Evolutionary conservation across 2,329 filamentous ascomycete species (phyloP).

Genomic region (Exutisphaerella laricina): DNA sequence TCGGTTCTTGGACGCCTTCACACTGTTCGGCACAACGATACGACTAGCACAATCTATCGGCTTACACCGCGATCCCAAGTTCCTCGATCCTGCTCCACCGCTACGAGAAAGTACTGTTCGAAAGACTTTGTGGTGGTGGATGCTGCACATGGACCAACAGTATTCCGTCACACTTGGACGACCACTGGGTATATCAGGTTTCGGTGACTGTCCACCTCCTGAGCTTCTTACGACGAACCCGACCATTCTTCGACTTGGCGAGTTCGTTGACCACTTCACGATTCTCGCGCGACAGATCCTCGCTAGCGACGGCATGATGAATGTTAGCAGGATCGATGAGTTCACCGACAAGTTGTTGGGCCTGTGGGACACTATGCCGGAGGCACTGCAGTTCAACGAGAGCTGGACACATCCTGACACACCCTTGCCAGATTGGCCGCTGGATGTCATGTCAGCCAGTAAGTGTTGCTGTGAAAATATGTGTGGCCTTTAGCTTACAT

Average conservation of each 20-base stretch:
- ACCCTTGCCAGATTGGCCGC: constrained; percentile 43
- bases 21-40: constrained; percentile 46
- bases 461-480: constrained; percentile 15
- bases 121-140: constrained; percentile 48
- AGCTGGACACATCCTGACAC: constrained; percentile 39
- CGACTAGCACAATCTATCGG: constrained; percentile 47
- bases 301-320: constrained; percentile 39
- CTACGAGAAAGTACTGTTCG: constrained; percentile 40
- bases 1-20: constrained; percentile 47
- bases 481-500: not conserved
- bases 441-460: constrained; percentile 44
- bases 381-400: constrained; percentile 43
- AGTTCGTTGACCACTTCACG: constrained; percentile 45
- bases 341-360: constrained; percentile 42
- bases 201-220: constrained; percentile 46
- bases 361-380: constrained; percentile 44
- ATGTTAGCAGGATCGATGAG: constrained; percentile 41
- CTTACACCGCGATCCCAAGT: constrained; percentile 45
- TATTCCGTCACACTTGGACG: constrained; percentile 47
- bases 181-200: constrained; percentile 45
- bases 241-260: constrained; percentile 40
- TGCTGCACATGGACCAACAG: constrained; percentile 49
- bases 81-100: constrained; percentile 39
- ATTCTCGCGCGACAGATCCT: constrained; percentile 45
- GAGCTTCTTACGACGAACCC: constrained; percentile 43